Conservation (phyloP, 345 rosid species). For the Anastatica hierochuntica region DNA sequence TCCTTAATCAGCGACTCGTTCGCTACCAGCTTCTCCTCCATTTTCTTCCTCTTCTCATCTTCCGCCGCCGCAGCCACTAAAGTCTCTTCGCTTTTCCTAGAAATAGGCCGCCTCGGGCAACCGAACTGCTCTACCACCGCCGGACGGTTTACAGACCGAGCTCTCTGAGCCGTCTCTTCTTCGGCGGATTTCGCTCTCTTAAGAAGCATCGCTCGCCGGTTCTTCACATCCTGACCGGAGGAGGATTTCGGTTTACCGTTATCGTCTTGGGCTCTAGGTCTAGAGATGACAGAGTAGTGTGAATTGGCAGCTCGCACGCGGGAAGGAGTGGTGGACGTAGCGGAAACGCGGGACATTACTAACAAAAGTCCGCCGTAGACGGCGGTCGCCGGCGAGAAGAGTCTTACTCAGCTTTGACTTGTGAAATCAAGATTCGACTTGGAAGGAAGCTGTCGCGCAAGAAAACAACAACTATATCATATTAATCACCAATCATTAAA, state of each 20-base stretch:
- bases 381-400: conserved; percentile 21
- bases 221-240: conserved; percentile 30
- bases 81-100: too few species aligned
- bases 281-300: conserved; percentile 31
- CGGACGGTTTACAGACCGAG: conserved; percentile 30
- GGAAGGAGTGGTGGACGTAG: conserved; percentile 27
- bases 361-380: conserved; percentile 7
- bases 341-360: conserved; percentile 21
- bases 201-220: conserved; percentile 31
- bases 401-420: conserved; percentile 23
- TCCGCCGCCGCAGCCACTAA: conserved; percentile 11
- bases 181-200: conserved; percentile 43
- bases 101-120: too few species aligned
- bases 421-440: too few species aligned
- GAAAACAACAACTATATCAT: conserved; percentile 1
- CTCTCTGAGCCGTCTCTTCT: conserved; percentile 20
- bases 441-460: too few species aligned
- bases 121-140: conserved; percentile 36
- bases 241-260: conserved; percentile 40
- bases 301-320: conserved; percentile 33
- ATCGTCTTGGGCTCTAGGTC: conserved; percentile 16
- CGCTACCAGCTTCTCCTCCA: conserved; percentile 41
- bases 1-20: conserved; percentile 49
- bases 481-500: conserved; percentile 10
- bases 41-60: conserved; percentile 28